phyloP scores from a whole-genome alignment of 805 yeast species.

The Lachancea nothofagi region DNA sequence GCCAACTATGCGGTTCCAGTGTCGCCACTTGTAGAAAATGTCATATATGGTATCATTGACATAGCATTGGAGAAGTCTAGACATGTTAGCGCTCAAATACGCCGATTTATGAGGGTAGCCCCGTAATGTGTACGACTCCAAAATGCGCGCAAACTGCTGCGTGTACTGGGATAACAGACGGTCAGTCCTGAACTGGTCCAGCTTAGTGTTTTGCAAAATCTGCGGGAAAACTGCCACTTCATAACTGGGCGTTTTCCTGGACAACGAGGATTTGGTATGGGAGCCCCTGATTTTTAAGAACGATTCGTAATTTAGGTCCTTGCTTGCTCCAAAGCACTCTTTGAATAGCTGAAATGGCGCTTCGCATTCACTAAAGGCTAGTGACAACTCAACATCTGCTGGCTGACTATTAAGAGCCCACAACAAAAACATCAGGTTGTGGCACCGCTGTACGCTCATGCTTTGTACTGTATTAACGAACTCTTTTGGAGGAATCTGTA shows the following conservation, averaged over 20 bases:
- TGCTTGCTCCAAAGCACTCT: neutral
- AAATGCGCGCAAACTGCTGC: conserved; percentile 8
- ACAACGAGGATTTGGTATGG: neutral
- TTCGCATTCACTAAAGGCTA: neutral
- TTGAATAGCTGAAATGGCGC: conserved; percentile 10
- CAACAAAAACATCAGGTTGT: conserved; percentile 13
- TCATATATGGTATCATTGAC: conserved; percentile 11
- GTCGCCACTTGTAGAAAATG: conserved; percentile 8
- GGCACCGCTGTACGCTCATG: conserved; percentile 9
- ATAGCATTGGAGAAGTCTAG: conserved; percentile 8
- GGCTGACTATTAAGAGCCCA: conserved; percentile 11
- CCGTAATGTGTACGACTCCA: conserved; percentile 5
- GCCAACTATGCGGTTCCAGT: conserved; percentile 8
- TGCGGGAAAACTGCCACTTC: conserved; percentile 11
- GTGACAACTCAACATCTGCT: neutral
- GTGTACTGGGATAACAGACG: conserved; percentile 6
- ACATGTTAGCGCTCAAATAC: conserved; percentile 7
- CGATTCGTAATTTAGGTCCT: conserved; percentile 1
- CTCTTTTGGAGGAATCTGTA: conserved; percentile 13
- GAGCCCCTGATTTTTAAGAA: neutral
- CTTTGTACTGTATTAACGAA: conserved; percentile 12
- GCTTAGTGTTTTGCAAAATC: conserved; percentile 8
- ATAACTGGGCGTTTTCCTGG: neutral
- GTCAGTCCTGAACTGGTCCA: conserved; percentile 11
- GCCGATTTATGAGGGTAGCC: neutral